These are phyloP conservation scores for Globisporangium echinulatum DNA, from an alignment of 352 stramenopile species.

Conservation along the genomic window DNA sequence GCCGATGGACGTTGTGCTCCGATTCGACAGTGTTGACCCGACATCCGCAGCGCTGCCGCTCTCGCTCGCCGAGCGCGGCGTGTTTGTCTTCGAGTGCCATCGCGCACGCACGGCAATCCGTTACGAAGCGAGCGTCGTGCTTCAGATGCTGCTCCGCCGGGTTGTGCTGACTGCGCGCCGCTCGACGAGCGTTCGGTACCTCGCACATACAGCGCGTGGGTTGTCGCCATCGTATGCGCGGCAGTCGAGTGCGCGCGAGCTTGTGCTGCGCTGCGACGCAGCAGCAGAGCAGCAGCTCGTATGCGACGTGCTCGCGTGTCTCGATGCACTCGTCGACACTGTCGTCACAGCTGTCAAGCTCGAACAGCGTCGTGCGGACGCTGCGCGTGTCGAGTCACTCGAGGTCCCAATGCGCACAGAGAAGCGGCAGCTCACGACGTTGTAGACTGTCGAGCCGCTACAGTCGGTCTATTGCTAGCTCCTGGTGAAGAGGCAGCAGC, in stretches of 20 bases:
- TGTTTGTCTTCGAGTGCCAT: constrained; percentile 41
- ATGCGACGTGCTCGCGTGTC: constrained; percentile 18
- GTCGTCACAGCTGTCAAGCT: constrained; percentile 15
- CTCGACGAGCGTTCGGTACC: constrained; percentile 2
- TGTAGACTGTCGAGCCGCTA: background rate
- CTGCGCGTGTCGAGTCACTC: no score
- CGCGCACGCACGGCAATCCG: constrained; percentile 16
- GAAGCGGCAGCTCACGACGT: constrained; percentile 9
- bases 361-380: constrained; percentile 7
- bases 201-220: background rate
- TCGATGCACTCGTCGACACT: constrained; percentile 28
- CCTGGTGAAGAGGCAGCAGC: background rate
- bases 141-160: constrained; percentile 32
- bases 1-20: constrained; percentile 25
- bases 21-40: constrained; percentile 12
- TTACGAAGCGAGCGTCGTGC: constrained; percentile 19
- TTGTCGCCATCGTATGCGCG: background rate
- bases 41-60: constrained; percentile 15
- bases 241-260: constrained; percentile 4
- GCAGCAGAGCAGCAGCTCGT: constrained; percentile 21
- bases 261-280: constrained; percentile 9
- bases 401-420: constrained; percentile 31
- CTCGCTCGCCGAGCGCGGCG: constrained; percentile 26
- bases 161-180: constrained; percentile 6
- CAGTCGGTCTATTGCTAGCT: background rate